Base-by-base conservation (phyloP, 306 rosid species). In the Morella rubra region DNA sequence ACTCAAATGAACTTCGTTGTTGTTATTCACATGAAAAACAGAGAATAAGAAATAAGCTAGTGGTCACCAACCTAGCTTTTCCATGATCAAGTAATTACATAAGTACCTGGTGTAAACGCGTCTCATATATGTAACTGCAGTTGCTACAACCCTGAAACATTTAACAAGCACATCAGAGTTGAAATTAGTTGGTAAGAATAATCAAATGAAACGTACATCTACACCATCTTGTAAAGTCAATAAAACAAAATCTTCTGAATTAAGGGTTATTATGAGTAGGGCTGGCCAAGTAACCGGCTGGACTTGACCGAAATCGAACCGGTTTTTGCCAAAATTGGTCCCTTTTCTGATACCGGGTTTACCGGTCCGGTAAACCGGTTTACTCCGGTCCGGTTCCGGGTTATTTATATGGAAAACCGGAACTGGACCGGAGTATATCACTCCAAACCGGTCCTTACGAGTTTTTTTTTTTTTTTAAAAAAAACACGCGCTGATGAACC, bases 101-200 rank as follows among this genome's bases (percentile, higher is more conserved):
- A 46, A 10, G 74, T 94, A 94, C 98, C 90, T 87, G 81, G 91
- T 85, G 79, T 94, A 94, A 81, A 92, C 98, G 18, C 96, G 98
- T 80, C 98, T 91, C 98, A 94, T 89, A 84, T 94, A 94, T 44
- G 97, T 73, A 70, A 94, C 90, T 60, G 98, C 97, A 53, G 98
- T 94, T 62, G 98, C 98, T 73, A 91, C 95, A 77, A 94, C 96
- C 93, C 98, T 92, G 91, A 80, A 84, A 84, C 46, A 65, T 76
- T 66, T 19, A 52, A 73, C 59, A 62, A 77, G 85, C n/a, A 75
- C 67, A 85, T 78, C 56, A 74, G 78, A 76, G 5, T 72, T 45
- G 54, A 56, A 65, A 62, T 22, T 22, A 46, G 53, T 32, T 24
- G 42, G 53, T 67, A 59, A 53, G 64, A 69, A 32, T 8, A 15